Evolutionary conservation across 2,329 filamentous ascomycete genomes (phyloP), one percentile per base, ranked within the genome.

Genomic region (Pezicula radicicola): DNA sequence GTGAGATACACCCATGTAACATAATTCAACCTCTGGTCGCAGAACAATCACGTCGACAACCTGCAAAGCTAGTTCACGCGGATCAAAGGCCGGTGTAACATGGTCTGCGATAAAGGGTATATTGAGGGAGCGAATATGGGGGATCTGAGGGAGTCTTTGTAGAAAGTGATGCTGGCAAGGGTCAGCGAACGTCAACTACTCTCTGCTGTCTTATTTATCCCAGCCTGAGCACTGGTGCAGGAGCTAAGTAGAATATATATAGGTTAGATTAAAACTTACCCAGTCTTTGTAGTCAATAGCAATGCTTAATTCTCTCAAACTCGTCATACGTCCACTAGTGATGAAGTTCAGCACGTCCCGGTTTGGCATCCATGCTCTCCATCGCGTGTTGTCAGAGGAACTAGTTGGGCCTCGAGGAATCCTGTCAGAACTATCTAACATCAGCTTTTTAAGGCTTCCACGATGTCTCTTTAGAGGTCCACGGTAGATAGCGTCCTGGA

Each of bases 21-120:
- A 89, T 13, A 94, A 75, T 62, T 87, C 84, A 25, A 92, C 80
- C 60, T 92, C 88, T 0, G 88, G 87, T 4, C 88, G 80, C 15
- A 94, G 74, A 12, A 87, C 84, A 49, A 93, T 84, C 43, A 92
- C 88, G 65, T 93, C 88, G 30, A 91, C 78, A 44, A 93, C 80
- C 64, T 92, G 87, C 55, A 89, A 73, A 0, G 88, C 89, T 28
- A 91, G 75, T 64, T 94, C 89, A 55, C 80, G 80, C 1, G 83
- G 78, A 49, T 88, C 83, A 50, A 63, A 80, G 66, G 64, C 71
- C 72, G 58, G 73, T 65, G 65, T 83, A 8, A 81, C 75, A 57
- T 85, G 80, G 48, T 87, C 80, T 25, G 80, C 77, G 50, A 91
- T 82, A 63, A 84, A 80, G 7, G 86, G 81, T 43, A 92, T 79